Evolutionary conservation across 495 filamentous ascomycete genomes (phyloP).

Genomic region (Bacidia rubella): DNA sequence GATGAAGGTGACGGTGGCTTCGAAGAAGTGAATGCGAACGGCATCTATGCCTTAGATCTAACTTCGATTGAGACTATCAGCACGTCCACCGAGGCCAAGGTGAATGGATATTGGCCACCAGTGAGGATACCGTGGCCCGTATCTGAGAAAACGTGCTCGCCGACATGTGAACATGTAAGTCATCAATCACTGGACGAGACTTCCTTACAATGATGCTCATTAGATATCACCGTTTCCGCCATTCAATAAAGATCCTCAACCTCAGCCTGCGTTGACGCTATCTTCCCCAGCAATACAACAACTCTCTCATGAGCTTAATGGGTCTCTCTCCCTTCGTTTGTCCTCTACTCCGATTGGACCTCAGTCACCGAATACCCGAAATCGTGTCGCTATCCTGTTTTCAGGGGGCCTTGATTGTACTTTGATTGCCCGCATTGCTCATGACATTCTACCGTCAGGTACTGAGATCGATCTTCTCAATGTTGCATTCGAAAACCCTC

Average conservation of each 20-base stretch:
- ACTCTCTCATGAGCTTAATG: constrained; percentile 43
- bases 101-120: neutral
- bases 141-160: no score
- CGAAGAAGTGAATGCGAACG: constrained; percentile 71
- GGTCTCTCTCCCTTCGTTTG: constrained; percentile 53
- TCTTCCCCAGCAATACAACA: constrained; percentile 39
- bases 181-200: no score
- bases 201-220: no score
- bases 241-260: constrained; percentile 36
- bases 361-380: neutral
- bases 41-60: constrained; percentile 55
- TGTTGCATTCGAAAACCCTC: constrained; percentile 91
- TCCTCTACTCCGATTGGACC: constrained; percentile 48
- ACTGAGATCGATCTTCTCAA: constrained; percentile 81
- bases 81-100: neutral
- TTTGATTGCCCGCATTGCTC: constrained; percentile 66
- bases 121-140: constrained; percentile 1
- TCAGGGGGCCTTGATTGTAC: constrained; percentile 93
- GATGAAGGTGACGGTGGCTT: constrained; percentile 38
- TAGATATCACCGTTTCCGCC: constrained; percentile 46
- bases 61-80: constrained; percentile 7
- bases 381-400: constrained; percentile 63
- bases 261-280: constrained; percentile 27
- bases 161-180: no score
- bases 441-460: constrained; percentile 55